Base-by-base conservation (phyloP, 139 green algal genomes). In the Volvox reticuliferus region DNA sequence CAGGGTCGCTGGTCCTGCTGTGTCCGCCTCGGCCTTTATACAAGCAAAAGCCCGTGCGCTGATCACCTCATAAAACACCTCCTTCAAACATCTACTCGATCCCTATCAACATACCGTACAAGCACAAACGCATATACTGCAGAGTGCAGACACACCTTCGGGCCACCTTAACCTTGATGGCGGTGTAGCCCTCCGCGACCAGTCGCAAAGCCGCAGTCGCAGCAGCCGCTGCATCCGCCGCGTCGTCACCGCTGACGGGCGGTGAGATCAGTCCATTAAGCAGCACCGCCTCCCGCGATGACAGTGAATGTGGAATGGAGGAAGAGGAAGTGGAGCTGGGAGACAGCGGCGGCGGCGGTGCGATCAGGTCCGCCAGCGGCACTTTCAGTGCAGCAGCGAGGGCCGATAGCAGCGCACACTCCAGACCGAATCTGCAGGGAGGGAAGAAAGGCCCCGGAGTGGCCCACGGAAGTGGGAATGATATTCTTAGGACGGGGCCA, bases 101-200 rank as follows among this genome's bases (percentile, higher is more conserved):
- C n/a, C n/a, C n/a, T n/a, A n/a, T n/a, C n/a, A n/a, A n/a, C n/a
- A n/a, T n/a, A n/a, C n/a, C n/a, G n/a, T n/a, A n/a, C n/a, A n/a
- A n/a, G n/a, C n/a, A n/a, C n/a, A n/a, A n/a, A n/a, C n/a, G n/a
- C n/a, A n/a, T n/a, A n/a, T n/a, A n/a, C n/a, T n/a, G n/a, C n/a
- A n/a, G n/a, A n/a, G n/a, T n/a, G n/a, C 50, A 37, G 44, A 44
- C 85, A 28, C 69, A 93, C 87, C 87, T 86, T n/a, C 91, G 81
- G n/a, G 65, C 92, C 55, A 99, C 97, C 92, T 99, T 99, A 78
- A 99, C 80, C 93, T 99, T 99, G 37, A 99, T 92, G 12, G 91
- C 86, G 0, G 35, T 82, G 80, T 92, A 96, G 21, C 96, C 96
- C 50, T 94, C 87, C 35, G 67, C 44, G 55, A 93, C 88, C 30